Conservation (phyloP, 345 rosid genomes). For the Leavenworthia alabamica region DNA sequence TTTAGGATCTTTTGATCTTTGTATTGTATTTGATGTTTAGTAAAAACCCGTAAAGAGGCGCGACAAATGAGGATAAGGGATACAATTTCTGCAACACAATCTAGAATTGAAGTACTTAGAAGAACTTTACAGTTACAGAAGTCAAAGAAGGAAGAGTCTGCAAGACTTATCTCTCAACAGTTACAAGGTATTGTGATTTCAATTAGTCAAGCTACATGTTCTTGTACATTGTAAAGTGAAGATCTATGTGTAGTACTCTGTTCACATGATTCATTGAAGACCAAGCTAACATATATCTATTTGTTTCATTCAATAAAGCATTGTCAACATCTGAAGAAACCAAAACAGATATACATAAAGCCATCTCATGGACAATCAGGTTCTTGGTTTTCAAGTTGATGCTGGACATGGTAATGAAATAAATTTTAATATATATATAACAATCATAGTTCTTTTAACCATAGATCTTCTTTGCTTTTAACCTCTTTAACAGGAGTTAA, state of each 20-base stretch:
- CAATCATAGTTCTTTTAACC: constrained; percentile 3
- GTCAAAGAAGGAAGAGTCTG: constrained; percentile 58
- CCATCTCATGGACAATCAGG: constrained; percentile 68
- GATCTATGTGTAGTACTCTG: not conserved
- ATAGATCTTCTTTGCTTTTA: constrained; percentile 7
- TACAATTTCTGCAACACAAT: constrained; percentile 50
- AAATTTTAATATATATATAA: not conserved
- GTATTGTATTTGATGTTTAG: constrained; percentile 33
- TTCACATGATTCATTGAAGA: not conserved
- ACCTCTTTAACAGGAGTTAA: constrained; percentile 56
- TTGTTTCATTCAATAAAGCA: constrained; percentile 20
- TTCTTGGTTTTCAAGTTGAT: constrained; percentile 74
- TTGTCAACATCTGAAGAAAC: constrained; percentile 41
- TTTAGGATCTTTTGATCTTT: not conserved
- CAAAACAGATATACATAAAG: constrained; percentile 51
- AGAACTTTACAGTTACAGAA: constrained; percentile 48
- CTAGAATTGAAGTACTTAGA: constrained; percentile 53
- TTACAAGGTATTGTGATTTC: constrained; percentile 39
- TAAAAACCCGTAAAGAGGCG: constrained; percentile 75
- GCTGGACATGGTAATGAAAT: constrained; percentile 68
- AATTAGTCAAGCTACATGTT: constrained; percentile 6
- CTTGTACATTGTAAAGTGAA: not conserved
- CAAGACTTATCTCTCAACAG: constrained; percentile 47
- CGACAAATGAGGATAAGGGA: constrained; percentile 61
- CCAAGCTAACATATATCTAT: constrained; percentile 1